A percentile compares a stretch with the other conserved stretches of the same genome.
Conservation (phyloP, 2,329 filamentous ascomycete species). For the Cordyceps militaris region DNA sequence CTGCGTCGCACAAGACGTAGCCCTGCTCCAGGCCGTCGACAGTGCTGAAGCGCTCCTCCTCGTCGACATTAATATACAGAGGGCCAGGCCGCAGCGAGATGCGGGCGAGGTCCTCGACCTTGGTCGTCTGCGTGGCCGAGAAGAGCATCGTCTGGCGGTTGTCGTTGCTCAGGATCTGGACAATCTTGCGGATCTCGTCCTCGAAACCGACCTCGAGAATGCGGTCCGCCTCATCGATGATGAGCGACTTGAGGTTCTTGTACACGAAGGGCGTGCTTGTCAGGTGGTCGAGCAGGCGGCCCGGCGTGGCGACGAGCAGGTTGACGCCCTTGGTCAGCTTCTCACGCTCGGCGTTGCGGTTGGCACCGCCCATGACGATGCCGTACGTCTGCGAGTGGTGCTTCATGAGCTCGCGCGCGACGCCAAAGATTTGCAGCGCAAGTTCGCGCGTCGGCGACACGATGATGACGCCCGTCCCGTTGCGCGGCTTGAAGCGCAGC, state of each 20-base stretch:
- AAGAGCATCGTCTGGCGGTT: constrained; percentile 96
- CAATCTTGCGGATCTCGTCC: constrained; percentile 94
- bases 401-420: constrained; percentile 86
- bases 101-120: constrained; percentile 88
- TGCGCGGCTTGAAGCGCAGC: constrained; percentile 88
- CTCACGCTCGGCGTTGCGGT: constrained; percentile 81
- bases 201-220: constrained; percentile 98
- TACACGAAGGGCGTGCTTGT: constrained; percentile 88
- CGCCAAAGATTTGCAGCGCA: constrained; percentile 92
- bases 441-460: constrained; percentile 91
- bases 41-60: constrained; percentile 81
- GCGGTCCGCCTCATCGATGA: constrained; percentile 95
- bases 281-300: constrained; percentile 85
- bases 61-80: constrained; percentile 94
- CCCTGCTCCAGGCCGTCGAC: constrained; percentile 93
- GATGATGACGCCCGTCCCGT: constrained; percentile 86
- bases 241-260: constrained; percentile 85
- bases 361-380: constrained; percentile 93
- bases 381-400: constrained; percentile 92
- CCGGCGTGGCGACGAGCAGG: constrained; percentile 87
- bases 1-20: constrained; percentile 87
- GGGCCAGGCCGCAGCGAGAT: constrained; percentile 89
- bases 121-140: constrained; percentile 95
- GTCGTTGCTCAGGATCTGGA: constrained; percentile 85
- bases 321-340: constrained; percentile 95